phyloP scores from a whole-genome alignment of 2,329 filamentous ascomycete species.

The Pseudocercospora crystallina region DNA sequence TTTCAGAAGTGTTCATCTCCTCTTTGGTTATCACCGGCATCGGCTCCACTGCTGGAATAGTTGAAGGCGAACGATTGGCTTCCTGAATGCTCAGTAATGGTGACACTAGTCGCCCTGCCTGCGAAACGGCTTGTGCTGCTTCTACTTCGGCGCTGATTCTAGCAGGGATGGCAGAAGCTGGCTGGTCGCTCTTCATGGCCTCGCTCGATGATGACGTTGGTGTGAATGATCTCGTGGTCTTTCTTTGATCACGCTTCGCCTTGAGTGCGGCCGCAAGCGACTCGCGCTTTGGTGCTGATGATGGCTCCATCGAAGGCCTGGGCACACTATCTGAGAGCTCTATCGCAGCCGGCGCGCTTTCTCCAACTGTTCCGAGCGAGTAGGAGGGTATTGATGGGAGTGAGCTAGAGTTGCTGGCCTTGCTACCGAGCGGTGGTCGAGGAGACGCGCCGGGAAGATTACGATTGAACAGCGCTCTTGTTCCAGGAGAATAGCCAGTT shows the following conservation, averaged over 20 bases:
- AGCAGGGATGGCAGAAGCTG: conserved; percentile 25
- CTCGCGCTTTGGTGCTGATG: conserved; percentile 12
- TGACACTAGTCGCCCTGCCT: conserved; percentile 14
- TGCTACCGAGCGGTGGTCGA: background rate
- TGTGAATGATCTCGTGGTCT: conserved; percentile 6
- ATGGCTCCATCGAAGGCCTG: conserved; percentile 18
- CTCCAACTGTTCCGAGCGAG: conserved; percentile 24
- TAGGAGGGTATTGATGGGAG: conserved; percentile 27
- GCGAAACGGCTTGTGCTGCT: conserved; percentile 14
- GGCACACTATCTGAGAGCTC: background rate
- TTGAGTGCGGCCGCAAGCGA: conserved; percentile 18
- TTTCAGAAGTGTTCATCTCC: conserved; percentile 36
- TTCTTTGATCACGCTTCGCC: conserved; percentile 14
- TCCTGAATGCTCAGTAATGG: conserved; percentile 15
- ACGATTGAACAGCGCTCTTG: background rate
- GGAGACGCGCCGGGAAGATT: too few relatives aligned
- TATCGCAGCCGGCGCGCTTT: conserved; percentile 25
- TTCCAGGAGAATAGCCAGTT: background rate
- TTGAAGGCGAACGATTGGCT: conserved; percentile 34
- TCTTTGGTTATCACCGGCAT: conserved; percentile 28
- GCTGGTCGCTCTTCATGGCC: conserved; percentile 9
- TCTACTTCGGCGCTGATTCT: conserved; percentile 22
- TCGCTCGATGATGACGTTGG: conserved; percentile 2
- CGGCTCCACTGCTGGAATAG: conserved; percentile 32
- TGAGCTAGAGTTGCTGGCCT: conserved; percentile 17